These are phyloP conservation scores for Trifolium pratense DNA, from an alignment of 306 rosid genomes.

Conservation along the genomic window DNA sequence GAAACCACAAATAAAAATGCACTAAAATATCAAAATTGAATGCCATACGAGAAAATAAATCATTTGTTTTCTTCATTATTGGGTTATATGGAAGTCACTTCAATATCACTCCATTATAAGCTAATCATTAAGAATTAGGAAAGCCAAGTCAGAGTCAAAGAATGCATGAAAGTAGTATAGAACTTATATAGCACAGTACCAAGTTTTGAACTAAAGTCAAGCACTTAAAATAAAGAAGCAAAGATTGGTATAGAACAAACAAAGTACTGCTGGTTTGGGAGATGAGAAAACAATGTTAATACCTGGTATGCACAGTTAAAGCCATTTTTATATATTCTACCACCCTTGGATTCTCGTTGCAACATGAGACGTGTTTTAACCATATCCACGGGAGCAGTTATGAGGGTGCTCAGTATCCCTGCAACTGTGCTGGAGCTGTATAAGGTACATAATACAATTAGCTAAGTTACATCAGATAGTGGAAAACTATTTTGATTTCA, in stretches of 20 bases:
- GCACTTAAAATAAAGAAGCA: slow-evolving; percentile 26
- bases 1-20: slow-evolving; percentile 48
- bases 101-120: slow-evolving; percentile 6
- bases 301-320: slow-evolving; percentile 91
- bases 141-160: slow-evolving; percentile 26
- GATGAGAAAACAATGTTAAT: slow-evolving; percentile 17
- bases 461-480: slow-evolving; percentile 12
- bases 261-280: slow-evolving; percentile 4
- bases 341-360: slow-evolving; percentile 68
- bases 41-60: slow-evolving; percentile 18
- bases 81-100: background rate
- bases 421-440: slow-evolving; percentile 86
- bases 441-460: slow-evolving; percentile 43
- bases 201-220: slow-evolving; percentile 1
- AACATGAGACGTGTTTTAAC: slow-evolving; percentile 96
- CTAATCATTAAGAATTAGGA: background rate
- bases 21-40: slow-evolving; percentile 25
- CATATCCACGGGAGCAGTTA: slow-evolving; percentile 94
- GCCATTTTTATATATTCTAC: slow-evolving; percentile 69
- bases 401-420: slow-evolving; percentile 72
- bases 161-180: slow-evolving; percentile 20
- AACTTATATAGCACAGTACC: slow-evolving; percentile 7
- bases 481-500: too few species aligned
- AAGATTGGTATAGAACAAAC: background rate
- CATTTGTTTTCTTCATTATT: background rate